Evolutionary conservation across 805 yeast genomes (phyloP).

Genomic region (Saturnispora silvae): DNA sequence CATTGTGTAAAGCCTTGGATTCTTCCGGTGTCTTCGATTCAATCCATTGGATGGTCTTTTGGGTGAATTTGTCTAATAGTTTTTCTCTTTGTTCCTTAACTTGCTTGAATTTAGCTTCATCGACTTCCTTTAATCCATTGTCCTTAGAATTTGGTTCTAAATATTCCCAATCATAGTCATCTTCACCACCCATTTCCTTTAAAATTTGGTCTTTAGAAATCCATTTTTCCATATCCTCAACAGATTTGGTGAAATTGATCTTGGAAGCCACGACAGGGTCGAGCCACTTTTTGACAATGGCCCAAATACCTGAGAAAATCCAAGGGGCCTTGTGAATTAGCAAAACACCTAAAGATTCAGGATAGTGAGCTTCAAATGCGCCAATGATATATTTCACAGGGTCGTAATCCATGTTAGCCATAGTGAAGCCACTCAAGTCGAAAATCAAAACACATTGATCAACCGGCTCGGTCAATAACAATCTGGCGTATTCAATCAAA

Average conservation of each 20-base stretch:
- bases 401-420: constrained; percentile 86
- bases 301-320: constrained; percentile 94
- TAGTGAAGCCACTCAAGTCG: constrained; percentile 76
- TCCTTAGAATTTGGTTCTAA: constrained; percentile 48
- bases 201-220: constrained; percentile 57
- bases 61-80: constrained; percentile 43
- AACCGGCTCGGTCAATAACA: constrained; percentile 60
- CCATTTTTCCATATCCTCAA: constrained; percentile 54
- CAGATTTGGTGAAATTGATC: constrained; percentile 68
- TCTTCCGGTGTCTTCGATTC: constrained; percentile 44
- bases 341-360: constrained; percentile 79
- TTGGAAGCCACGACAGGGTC: constrained; percentile 95
- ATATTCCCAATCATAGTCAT: constrained; percentile 48
- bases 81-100: constrained; percentile 40
- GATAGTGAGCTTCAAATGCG: constrained; percentile 93
- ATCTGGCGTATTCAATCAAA: constrained; percentile 72
- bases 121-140: constrained; percentile 38
- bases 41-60: constrained; percentile 70
- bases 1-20: constrained; percentile 38
- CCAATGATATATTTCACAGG: constrained; percentile 84
- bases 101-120: constrained; percentile 26
- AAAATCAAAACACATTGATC: constrained; percentile 79
- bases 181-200: constrained; percentile 64
- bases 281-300: constrained; percentile 82
- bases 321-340: constrained; percentile 93